Evolutionary conservation across 2,329 filamentous ascomycete species (phyloP), one percentile per base, ranked within the genome.

Genomic region (Diatrype stigma): DNA sequence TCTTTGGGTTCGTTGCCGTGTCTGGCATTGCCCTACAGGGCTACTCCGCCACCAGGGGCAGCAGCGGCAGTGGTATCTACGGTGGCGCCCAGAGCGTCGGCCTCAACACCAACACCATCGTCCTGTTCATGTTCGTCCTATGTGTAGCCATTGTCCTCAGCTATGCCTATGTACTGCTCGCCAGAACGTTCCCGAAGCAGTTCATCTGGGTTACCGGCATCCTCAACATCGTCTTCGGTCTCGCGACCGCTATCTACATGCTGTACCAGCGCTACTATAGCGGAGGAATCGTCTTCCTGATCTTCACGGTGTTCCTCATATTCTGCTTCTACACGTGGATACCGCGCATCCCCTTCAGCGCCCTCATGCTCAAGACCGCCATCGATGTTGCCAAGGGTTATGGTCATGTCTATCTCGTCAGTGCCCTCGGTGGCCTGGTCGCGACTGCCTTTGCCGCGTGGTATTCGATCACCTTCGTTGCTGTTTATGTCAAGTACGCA

Each of bases 181-280:
- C 89, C 6, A 83, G 90, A 50, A 72, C 81, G 45, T 93, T 93
- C 58, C 91, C 92, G 3, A 95, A 94, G 71, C 82, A 90, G 64
- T 91, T 96, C 60, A 95, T 96, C 66, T 96, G 90, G 89, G 81
- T 91, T 37, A 95, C 91, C 0, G 90, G 90, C 12, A 93, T 96
- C 47, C 75, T 96, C 51, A 95, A 96, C 68, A 87, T 96, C 61
- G 73, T 87, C 49, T 86, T 90, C 60, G 90, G 89, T 1, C 74
- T 96, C n/a, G 92, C 81, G 1, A 96, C 90, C 0, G 90, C 89
- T 10, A 84, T 93, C 48, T 95, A 91, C 70, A 96, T 96, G 76
- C 81, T 96, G 42, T 84, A 79, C 53, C 77, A 82, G 42, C 80
- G 80, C 51, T 89, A 93, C 67, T 96, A 85, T 71, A 87, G 86